These are phyloP conservation scores for Ephemerocybe angulata DNA, from an alignment of 768 basidiomycete genomes.

Conservation along the genomic window DNA sequence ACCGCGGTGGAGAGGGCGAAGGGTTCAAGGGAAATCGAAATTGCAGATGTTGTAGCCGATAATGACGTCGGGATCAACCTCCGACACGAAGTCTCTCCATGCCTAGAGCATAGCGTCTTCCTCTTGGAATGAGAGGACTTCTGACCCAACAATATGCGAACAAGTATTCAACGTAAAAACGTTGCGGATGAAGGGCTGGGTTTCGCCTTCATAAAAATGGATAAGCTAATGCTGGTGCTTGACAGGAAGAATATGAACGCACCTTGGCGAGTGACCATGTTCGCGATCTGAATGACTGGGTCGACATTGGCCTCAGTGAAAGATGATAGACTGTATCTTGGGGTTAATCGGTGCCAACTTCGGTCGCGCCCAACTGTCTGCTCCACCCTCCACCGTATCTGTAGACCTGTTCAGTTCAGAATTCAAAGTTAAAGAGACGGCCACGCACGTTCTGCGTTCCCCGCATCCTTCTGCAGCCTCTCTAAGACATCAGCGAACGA, in stretches of 20 bases:
- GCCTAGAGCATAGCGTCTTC: slow-evolving; percentile 69
- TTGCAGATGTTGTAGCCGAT: slow-evolving; percentile 94
- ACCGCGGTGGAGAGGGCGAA: slow-evolving; percentile 60
- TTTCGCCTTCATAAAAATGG: slow-evolving; percentile 58
- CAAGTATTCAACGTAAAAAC: slow-evolving; percentile 95
- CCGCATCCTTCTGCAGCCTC: slow-evolving; percentile 52
- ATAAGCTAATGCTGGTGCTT: not conserved
- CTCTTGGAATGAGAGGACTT: slow-evolving; percentile 79
- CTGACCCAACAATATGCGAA: slow-evolving; percentile 94
- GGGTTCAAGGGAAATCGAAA: slow-evolving; percentile 95
- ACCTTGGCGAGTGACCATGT: slow-evolving; percentile 99
- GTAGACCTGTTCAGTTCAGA: not conserved
- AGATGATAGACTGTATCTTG: slow-evolving; percentile 67
- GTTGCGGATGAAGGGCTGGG: slow-evolving; percentile 92
- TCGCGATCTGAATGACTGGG: slow-evolving; percentile 98
- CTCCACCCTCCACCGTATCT: slow-evolving; percentile 72
- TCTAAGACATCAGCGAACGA: slow-evolving; percentile 64
- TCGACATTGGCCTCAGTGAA: slow-evolving; percentile 89
- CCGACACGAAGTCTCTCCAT: slow-evolving; percentile 87
- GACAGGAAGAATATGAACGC: slow-evolving; percentile 7
- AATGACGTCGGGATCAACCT: slow-evolving; percentile 92
- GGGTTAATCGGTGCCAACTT: slow-evolving; percentile 49
- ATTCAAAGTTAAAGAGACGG: not conserved
- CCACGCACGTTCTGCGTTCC: slow-evolving; percentile 33
- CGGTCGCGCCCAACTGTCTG: slow-evolving; percentile 72